Evolutionary conservation across 495 filamentous ascomycete genomes (phyloP).

Genomic region (Platismatia glauca): DNA sequence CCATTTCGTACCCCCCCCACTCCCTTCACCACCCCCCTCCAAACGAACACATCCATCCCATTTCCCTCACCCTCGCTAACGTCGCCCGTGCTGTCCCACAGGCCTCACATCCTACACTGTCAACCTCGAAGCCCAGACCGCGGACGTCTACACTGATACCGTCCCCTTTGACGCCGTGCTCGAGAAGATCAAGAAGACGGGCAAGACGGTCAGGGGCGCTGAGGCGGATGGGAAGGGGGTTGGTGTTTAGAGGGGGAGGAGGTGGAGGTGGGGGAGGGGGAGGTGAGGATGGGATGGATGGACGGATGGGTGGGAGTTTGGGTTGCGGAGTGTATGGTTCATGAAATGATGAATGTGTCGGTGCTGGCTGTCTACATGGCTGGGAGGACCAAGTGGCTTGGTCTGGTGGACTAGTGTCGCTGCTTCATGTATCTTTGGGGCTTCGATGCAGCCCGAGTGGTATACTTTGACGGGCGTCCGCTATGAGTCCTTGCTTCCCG

Average conservation of each 20-base stretch:
- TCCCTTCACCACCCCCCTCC: not conserved
- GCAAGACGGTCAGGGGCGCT: constrained; percentile 74
- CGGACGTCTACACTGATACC: constrained; percentile 56
- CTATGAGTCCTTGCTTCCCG: too few relatives aligned
- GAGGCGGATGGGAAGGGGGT: constrained; percentile 48
- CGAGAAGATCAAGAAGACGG: constrained; percentile 86
- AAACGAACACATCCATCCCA: too few relatives aligned
- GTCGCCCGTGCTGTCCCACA: constrained; percentile 27
- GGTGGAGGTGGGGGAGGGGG: not conserved
- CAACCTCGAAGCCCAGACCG: constrained; percentile 73
- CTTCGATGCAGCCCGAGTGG: too few relatives aligned
- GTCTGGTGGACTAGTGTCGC: too few relatives aligned
- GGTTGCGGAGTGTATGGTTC: not conserved
- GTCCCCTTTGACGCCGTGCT: constrained; percentile 74
- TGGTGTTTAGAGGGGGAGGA: constrained; percentile 27
- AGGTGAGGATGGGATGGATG: not conserved
- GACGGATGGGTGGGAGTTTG: not conserved
- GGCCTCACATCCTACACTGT: constrained; percentile 83
- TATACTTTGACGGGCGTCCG: too few relatives aligned
- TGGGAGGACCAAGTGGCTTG: too few relatives aligned
- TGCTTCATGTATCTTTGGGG: too few relatives aligned
- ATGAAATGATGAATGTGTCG: too few relatives aligned
- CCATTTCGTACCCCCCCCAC: too few relatives aligned
- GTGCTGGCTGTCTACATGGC: too few relatives aligned
- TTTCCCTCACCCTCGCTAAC: too few relatives aligned